Evolutionary conservation across 768 basidiomycete species (phyloP), one percentile per base, ranked within the genome.

Genomic region (Sutorius australiensis): DNA sequence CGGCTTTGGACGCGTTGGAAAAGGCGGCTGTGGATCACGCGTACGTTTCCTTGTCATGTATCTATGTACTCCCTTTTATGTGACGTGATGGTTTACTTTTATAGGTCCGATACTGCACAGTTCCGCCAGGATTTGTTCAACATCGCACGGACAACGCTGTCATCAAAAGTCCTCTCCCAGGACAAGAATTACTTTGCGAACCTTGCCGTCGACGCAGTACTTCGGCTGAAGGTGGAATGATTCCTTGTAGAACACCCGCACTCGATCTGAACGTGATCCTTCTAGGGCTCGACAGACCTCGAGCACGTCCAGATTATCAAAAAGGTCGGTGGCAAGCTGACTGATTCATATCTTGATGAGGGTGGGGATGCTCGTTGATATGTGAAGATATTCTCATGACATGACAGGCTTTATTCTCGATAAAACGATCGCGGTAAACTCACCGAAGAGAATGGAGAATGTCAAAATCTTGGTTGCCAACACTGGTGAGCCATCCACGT

Each of bases 221-320:
- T 98, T 47, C 79, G 97, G 34, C 69, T 98, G 42, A 95, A 94
- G 80, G 90, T 86, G 54, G 1, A 63, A 33, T n/a, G 9, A 3
- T 11, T 49, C 38, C 8, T 19, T 34, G 41, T 37, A 24, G 13
- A 11, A 5, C 24, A 21, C 46, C 16, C 16, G 34, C 14, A 8
- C 21, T 51, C 44, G 38, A n/a, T 21, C 34, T 57, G 44, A 61
- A 40, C 30, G 7, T 34, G n/a, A 2, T n/a, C 34, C 8, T 14
- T 45, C 7, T 62, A 93, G 89, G 97, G 97, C 34, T 97, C 94
- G 34, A 94, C 91, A 46, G 89, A 98, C 73, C 78, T 99, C 32
- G 95, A 99, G 60, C 94, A 98, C 70, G 98, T 99, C 59, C 95
- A 99, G 72, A 87, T 98, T 70, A 99, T 98, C 77, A 99, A 99